A percentile compares a stretch with the other conserved stretches of the same genome.
Evolutionary conservation across 805 yeast species (phyloP).

Genomic region (Metschnikowia koreensis): DNA sequence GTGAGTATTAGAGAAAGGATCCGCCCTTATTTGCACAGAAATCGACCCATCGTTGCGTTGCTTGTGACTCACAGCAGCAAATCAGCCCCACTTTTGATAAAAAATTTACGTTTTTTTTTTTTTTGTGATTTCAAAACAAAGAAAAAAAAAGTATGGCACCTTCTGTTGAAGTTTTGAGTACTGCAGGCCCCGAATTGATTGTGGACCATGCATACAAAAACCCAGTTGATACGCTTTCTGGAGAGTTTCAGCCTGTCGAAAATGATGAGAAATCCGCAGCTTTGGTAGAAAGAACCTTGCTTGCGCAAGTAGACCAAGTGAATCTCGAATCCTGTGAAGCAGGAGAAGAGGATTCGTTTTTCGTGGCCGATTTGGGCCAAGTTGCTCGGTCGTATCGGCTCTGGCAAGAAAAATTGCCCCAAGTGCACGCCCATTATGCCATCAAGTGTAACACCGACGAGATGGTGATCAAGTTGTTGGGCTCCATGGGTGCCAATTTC

Average conservation of each 20-base stretch:
- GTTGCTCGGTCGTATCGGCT: slow-evolving; percentile 56
- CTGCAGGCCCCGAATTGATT: slow-evolving; percentile 3
- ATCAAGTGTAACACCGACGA: slow-evolving; percentile 87
- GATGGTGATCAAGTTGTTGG: slow-evolving; percentile 55
- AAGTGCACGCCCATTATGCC: slow-evolving; percentile 86
- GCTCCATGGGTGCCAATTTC: slow-evolving; percentile 66
- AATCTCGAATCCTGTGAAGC: slow-evolving; percentile 61
- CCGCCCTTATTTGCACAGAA: slow-evolving; percentile 8
- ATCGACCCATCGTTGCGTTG: slow-evolving; percentile 8
- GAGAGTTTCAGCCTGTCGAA: background rate
- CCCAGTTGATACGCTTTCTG: background rate
- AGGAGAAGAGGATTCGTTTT: slow-evolving; percentile 84
- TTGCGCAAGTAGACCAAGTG: slow-evolving; percentile 39
- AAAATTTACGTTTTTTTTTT: background rate
- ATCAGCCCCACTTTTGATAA: background rate
- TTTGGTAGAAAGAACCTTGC: slow-evolving; percentile 30
- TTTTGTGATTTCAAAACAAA: too few relatives aligned
- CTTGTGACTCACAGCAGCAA: background rate
- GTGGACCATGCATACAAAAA: slow-evolving; percentile 1
- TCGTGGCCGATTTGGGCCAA: slow-evolving; percentile 80
- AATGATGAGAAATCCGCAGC: background rate
- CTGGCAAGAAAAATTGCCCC: slow-evolving; percentile 68
- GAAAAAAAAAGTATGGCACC: slow-evolving; percentile 10
- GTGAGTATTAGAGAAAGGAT: slow-evolving; percentile 27
- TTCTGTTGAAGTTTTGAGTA: slow-evolving; percentile 8